These are phyloP conservation scores for Aspergillus nanangensis DNA, from an alignment of 495 filamentous ascomycete genomes.

Conservation along the genomic window DNA sequence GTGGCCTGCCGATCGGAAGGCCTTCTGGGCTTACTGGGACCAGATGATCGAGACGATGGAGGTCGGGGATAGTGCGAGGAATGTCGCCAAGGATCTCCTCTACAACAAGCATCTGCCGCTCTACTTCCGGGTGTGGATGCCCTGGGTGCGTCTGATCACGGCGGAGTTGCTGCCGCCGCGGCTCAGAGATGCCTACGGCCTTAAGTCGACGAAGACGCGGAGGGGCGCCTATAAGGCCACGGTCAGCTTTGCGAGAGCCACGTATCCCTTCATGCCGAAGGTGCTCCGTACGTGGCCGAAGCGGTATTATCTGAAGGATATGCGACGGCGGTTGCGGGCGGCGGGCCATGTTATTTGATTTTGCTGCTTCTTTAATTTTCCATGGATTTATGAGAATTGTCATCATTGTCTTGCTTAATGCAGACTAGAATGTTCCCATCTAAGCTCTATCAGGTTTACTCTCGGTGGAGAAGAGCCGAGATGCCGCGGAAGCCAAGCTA, in stretches of 20 bases:
- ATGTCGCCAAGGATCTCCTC: conserved; percentile 29
- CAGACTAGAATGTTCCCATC: no score
- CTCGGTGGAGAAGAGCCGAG: no score
- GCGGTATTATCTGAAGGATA: conserved; percentile 36
- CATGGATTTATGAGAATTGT: not conserved
- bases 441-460: no score
- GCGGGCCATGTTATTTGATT: conserved; percentile 2
- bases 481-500: conserved; percentile 7
- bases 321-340: conserved; percentile 23
- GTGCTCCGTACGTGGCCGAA: conserved; percentile 28
- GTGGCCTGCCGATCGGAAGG: conserved; percentile 30
- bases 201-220: conserved; percentile 15
- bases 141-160: conserved; percentile 25
- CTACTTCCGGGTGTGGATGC: conserved; percentile 19
- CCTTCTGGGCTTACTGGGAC: conserved; percentile 42
- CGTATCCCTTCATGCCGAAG: conserved; percentile 26
- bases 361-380: not conserved
- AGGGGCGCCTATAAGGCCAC: conserved; percentile 12
- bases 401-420: not conserved
- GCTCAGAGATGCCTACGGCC: conserved; percentile 24
- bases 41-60: conserved; percentile 22
- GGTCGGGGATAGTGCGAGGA: conserved; percentile 26
- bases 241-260: conserved; percentile 17
- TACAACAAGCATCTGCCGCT: conserved; percentile 20
- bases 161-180: conserved; percentile 25